Percentiles rank a stretch among this genome's conserved stretches.
phyloP scores from a whole-genome alignment of 345 rosid species.

The Populus pruinosa region DNA sequence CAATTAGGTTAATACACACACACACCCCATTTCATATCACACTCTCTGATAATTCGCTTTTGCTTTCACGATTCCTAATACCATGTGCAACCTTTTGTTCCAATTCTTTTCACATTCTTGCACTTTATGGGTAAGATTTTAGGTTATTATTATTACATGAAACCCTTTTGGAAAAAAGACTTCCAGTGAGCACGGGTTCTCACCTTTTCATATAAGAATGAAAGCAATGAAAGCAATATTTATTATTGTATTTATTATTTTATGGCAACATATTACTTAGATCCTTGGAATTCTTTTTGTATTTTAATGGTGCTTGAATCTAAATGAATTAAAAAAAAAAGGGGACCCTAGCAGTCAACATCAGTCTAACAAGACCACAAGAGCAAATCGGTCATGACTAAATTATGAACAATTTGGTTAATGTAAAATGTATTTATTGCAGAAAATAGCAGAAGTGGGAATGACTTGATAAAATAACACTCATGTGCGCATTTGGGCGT shows the following conservation, averaged over 20 bases:
- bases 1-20: too few relatives aligned
- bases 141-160: not conserved
- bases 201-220: not conserved
- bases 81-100: not conserved
- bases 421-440: not conserved
- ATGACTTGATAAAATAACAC: too few relatives aligned
- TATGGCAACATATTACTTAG: not conserved
- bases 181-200: not conserved
- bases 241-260: not conserved
- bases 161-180: not conserved
- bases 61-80: conserved; percentile 12
- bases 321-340: not conserved
- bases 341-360: not conserved
- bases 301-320: not conserved
- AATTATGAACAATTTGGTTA: not conserved
- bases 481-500: not conserved
- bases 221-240: not conserved
- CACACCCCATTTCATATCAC: not conserved
- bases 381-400: not conserved
- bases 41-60: conserved; percentile 3
- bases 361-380: not conserved
- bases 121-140: not conserved
- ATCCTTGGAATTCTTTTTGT: not conserved
- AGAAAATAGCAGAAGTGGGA: too few relatives aligned
- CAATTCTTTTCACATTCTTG: conserved; percentile 1